phyloP scores from a whole-genome alignment of 768 basidiomycete species.

The Trametes coccinea region DNA sequence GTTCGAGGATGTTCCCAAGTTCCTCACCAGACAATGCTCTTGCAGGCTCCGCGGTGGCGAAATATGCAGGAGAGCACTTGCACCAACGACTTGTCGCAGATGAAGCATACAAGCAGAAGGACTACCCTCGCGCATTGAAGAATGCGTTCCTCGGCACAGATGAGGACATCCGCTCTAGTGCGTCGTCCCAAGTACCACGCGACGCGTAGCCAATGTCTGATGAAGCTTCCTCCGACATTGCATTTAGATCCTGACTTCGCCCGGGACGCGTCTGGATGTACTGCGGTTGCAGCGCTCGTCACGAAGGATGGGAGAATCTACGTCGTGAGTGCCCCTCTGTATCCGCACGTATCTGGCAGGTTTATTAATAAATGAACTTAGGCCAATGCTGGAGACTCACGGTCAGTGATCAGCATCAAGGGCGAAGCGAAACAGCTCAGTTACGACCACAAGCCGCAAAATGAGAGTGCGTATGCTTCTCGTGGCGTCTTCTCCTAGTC shows the following conservation, averaged over 20 bases:
- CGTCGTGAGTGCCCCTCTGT: conserved; percentile 54
- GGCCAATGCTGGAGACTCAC: conserved; percentile 98
- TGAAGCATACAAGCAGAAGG: conserved; percentile 64
- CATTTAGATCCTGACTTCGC: conserved; percentile 77
- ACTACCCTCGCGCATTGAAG: conserved; percentile 81
- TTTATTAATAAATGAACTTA: conserved; percentile 34
- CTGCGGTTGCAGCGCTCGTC: conserved; percentile 86
- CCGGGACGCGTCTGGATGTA: conserved; percentile 94
- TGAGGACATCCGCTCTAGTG: conserved; percentile 87
- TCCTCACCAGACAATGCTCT: not conserved
- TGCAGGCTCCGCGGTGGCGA: conserved; percentile 79
- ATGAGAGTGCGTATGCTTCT: conserved; percentile 56
- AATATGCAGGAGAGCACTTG: conserved; percentile 82
- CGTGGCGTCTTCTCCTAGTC: not conserved
- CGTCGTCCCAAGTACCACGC: conserved; percentile 25
- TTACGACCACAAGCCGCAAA: conserved; percentile 94
- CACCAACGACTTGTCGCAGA: conserved; percentile 76
- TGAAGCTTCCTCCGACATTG: not conserved
- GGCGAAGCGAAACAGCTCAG: conserved; percentile 89
- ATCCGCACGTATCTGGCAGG: not conserved
- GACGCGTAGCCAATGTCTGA: conserved; percentile 15
- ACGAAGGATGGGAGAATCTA: conserved; percentile 77
- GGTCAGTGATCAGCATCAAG: conserved; percentile 82
- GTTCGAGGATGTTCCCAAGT: conserved; percentile 1
- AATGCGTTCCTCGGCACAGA: conserved; percentile 91